Conservation (phyloP, 306 rosid genomes). For the Astragalus membranaceus region DNA sequence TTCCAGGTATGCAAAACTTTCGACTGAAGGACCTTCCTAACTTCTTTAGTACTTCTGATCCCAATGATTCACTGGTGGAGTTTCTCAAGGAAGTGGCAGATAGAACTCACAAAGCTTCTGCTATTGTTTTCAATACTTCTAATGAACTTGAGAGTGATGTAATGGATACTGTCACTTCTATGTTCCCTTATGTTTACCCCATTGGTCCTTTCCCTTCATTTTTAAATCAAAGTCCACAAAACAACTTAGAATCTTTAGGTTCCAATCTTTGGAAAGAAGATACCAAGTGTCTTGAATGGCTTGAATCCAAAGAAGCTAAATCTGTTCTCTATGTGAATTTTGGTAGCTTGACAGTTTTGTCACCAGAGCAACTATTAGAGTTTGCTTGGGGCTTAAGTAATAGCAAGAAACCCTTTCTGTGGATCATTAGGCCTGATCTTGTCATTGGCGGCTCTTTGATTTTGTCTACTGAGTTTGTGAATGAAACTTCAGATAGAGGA, state of each 20-base stretch:
- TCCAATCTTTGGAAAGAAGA: conserved; percentile 35
- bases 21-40: background rate
- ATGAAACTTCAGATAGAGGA: background rate
- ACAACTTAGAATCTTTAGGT: background rate
- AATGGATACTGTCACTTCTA: background rate
- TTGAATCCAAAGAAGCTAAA: conserved; percentile 2
- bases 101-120: background rate
- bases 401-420: conserved; percentile 10
- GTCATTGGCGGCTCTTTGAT: conserved; percentile 17
- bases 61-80: background rate
- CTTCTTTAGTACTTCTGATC: conserved; percentile 1
- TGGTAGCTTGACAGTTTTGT: conserved; percentile 26
- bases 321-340: conserved; percentile 25
- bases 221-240: background rate
- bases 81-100: background rate
- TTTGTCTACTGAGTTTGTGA: conserved; percentile 14
- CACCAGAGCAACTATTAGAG: background rate
- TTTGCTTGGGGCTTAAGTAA: too few species aligned
- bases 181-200: background rate
- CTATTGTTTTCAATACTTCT: background rate
- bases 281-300: conserved; percentile 23
- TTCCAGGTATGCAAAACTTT: conserved; percentile 10
- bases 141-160: background rate
- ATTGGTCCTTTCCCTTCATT: background rate
- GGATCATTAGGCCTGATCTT: conserved; percentile 35